Evolutionary conservation across 345 rosid species (phyloP), one percentile per base, ranked within the genome.

Genomic region (Linum lewisii): DNA sequence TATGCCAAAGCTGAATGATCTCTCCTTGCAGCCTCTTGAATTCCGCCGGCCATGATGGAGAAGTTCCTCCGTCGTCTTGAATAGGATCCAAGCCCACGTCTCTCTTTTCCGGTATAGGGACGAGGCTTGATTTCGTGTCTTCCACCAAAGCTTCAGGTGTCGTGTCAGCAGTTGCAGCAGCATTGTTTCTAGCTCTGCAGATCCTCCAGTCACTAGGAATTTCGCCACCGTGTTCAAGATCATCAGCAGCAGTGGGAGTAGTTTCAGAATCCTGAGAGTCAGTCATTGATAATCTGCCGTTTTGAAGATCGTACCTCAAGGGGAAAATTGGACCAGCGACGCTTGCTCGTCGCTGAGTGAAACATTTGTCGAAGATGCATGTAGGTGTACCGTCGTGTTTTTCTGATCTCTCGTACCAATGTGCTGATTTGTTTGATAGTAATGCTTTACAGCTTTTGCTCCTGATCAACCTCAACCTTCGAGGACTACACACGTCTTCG

Each of bases 1-100:
- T 75, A 63, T 89, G 81, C 97, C 97, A 87, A 23, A 89, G 84
- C 77, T 81, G 86, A 63, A 89, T 74, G 44, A 89, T 87, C 81
- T 85, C 85, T 65, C 62, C 71, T 70, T 75, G 84, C 24, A 87
- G 79, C 72, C 80, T 81, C 75, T 75, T 76, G 70, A 87, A 93
- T 75, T 84, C 86, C 60, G 63, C 22, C 59, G 79, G 76, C 91
- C 94, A 82, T 22, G 65, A 60, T 56, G 64, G 57, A 47, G 76
- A 69, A 67, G 58, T 69, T 59, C 71, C 73, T 58, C 65, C 55
- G 44, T 72, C 78, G 49, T 79, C 93, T 63, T 72, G 69, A 50
- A 85, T 85, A 7, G 93, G 95, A 69, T 86, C 95, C 77, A 86
- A 66, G 4, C 79, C 96, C 29, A 86, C 76, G 50, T 86, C 93